A percentile compares a stretch with the other conserved stretches of the same genome.
Conservation (phyloP, 1,284 basidiomycete species). For the Ganoderma leucocontextum region DNA sequence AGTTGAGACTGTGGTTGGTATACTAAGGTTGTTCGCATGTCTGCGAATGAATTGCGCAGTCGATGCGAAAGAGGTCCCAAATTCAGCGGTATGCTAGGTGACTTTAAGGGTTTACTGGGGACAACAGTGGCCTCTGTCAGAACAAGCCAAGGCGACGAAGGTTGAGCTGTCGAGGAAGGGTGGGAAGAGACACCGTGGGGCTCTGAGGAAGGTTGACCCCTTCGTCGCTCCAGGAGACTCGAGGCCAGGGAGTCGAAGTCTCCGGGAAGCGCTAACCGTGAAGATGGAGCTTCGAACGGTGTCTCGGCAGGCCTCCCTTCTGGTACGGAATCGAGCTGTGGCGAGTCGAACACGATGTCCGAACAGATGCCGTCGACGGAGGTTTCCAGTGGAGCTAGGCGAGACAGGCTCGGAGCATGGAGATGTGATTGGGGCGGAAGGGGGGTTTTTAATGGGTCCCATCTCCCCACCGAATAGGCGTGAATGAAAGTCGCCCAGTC, state of each 20-base stretch:
- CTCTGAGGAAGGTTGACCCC: background rate
- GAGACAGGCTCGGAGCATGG: conserved; percentile 35
- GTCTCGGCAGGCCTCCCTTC: conserved; percentile 32
- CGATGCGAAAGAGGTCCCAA: conserved; percentile 48
- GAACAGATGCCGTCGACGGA: conserved; percentile 21
- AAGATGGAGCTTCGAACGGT: conserved; percentile 21
- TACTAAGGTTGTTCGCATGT: conserved; percentile 45
- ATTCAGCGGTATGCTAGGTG: conserved; percentile 36
- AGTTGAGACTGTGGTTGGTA: conserved; percentile 29
- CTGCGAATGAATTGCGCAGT: conserved; percentile 66
- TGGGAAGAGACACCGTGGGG: background rate
- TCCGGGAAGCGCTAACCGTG: conserved; percentile 8
- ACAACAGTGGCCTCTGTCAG: conserved; percentile 14
- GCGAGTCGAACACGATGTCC: conserved; percentile 36
- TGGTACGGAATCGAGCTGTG: conserved; percentile 26
- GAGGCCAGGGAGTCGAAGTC: background rate
- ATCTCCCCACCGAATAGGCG: conserved; percentile 80
- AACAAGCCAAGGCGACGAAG: background rate
- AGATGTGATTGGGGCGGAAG: conserved; percentile 60
- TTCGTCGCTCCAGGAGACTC: background rate
- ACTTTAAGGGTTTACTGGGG: conserved; percentile 24
- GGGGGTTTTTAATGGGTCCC: conserved; percentile 83
- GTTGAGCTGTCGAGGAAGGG: background rate
- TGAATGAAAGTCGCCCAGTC: conserved; percentile 83
- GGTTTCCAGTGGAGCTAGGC: conserved; percentile 22